Percentiles rank a stretch among this genome's conserved stretches.
Evolutionary conservation across 352 stramenopile species (phyloP).

Genomic region (Aphanomyces invadans): DNA sequence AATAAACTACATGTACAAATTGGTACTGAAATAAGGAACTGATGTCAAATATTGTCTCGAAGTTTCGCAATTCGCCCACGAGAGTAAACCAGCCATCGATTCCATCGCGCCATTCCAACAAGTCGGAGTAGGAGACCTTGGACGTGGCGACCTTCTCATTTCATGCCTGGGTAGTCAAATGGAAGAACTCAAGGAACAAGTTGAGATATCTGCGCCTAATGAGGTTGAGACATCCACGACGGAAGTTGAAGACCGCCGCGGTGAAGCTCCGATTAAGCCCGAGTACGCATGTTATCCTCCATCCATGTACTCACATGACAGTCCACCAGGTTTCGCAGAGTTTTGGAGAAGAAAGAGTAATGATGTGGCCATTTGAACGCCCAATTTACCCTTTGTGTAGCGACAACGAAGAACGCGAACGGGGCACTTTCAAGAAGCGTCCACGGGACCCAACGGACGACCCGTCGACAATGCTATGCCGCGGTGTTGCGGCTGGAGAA

Average conservation of each 20-base stretch:
- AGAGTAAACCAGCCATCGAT: too few species aligned
- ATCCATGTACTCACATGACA: not conserved
- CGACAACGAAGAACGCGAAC: conserved; percentile 18
- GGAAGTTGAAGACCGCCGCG: not conserved
- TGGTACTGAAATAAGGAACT: too few species aligned
- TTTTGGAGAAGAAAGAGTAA: conserved; percentile 30
- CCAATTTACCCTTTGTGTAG: not conserved
- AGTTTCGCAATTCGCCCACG: too few species aligned
- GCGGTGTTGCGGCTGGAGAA: conserved; percentile 50
- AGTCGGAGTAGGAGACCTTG: too few species aligned
- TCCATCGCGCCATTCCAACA: too few species aligned
- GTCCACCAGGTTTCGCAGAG: conserved; percentile 53
- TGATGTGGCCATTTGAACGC: not conserved
- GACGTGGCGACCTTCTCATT: too few species aligned
- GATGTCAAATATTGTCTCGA: too few species aligned
- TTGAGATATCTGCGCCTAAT: not conserved
- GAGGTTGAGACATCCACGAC: not conserved
- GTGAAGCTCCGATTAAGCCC: conserved; percentile 37
- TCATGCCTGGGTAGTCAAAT: too few species aligned
- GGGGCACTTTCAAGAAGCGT: conserved; percentile 82
- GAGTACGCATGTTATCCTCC: conserved; percentile 27
- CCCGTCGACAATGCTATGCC: conserved; percentile 57
- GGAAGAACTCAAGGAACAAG: not conserved
- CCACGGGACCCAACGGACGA: conserved; percentile 51
- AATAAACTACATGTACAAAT: too few species aligned